A percentile compares a stretch with the other conserved stretches of the same genome.
Evolutionary conservation across 148 eudicot genomes (phyloP).

Genomic region (Selenicereus undatus): DNA sequence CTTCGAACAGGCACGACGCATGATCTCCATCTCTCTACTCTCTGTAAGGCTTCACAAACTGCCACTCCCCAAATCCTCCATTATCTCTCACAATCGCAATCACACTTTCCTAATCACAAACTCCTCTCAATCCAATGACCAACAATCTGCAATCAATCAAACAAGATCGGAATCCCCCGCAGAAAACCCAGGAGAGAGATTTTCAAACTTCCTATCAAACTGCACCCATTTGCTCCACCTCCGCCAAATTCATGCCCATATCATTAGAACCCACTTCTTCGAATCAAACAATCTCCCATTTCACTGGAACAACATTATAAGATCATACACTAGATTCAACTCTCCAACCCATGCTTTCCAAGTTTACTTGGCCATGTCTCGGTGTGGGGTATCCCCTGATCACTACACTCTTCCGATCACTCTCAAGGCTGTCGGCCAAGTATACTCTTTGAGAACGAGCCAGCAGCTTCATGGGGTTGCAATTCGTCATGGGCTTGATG

Average conservation of each 20-base stretch:
- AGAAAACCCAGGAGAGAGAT: conserved; percentile 9
- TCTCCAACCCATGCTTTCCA: conserved; percentile 40
- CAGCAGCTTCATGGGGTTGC: conserved; percentile 52
- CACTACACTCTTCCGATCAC: conserved; percentile 60
- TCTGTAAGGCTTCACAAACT: neutral
- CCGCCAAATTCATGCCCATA: conserved; percentile 43
- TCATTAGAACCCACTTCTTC: conserved; percentile 54
- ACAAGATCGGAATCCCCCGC: neutral
- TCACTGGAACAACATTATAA: conserved; percentile 54
- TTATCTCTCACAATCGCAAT: conserved; percentile 6
- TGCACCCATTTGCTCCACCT: conserved; percentile 36
- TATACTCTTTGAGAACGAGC: conserved; percentile 28
- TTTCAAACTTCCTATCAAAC: conserved; percentile 37
- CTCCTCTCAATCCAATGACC: neutral
- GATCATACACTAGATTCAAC: conserved; percentile 49
- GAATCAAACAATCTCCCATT: conserved; percentile 31
- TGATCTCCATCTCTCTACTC: conserved; percentile 14
- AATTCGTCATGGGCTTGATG: conserved; percentile 43
- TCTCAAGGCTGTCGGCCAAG: conserved; percentile 52
- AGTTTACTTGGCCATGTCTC: conserved; percentile 44
- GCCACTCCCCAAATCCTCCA: conserved; percentile 13
- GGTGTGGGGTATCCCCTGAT: conserved; percentile 46
- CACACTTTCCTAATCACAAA: neutral
- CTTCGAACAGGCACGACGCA: neutral
- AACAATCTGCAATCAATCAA: conserved; percentile 8